Conservation (phyloP, 2,329 filamentous ascomycete species). For the Dendrostoma leiphaemia region DNA sequence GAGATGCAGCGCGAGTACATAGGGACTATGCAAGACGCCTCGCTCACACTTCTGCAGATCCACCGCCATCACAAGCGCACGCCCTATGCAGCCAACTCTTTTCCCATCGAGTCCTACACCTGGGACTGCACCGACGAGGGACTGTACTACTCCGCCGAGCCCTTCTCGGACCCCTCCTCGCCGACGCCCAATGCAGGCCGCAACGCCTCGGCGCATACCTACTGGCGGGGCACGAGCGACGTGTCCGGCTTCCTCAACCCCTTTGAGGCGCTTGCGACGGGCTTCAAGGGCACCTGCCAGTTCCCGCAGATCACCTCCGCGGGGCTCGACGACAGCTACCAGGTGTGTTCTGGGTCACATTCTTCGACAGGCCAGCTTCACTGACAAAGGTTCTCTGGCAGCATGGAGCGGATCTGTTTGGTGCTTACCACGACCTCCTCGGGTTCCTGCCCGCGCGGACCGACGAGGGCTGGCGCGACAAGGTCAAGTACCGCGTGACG, state of each 20-base stretch:
- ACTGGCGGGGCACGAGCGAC: constrained; percentile 63
- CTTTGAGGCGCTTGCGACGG: constrained; percentile 50
- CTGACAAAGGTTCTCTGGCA: too few relatives aligned
- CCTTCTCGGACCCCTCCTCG: constrained; percentile 33
- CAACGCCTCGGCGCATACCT: constrained; percentile 48
- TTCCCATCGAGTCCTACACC: constrained; percentile 68
- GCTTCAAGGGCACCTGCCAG: constrained; percentile 72
- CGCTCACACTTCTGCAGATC: constrained; percentile 43
- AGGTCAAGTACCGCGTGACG: constrained; percentile 68
- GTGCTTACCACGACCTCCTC: constrained; percentile 71
- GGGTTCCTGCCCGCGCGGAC: constrained; percentile 58
- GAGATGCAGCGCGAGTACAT: too few relatives aligned
- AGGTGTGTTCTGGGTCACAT: too few relatives aligned
- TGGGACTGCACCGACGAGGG: constrained; percentile 73
- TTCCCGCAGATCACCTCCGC: constrained; percentile 77
- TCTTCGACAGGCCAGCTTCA: too few relatives aligned
- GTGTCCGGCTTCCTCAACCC: constrained; percentile 52
- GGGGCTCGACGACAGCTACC: constrained; percentile 70
- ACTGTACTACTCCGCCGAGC: constrained; percentile 67
- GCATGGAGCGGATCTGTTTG: constrained; percentile 74
- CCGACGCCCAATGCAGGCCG: constrained; percentile 1
- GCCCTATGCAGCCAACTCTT: constrained; percentile 74
- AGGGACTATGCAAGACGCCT: not conserved
- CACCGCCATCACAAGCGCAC: constrained; percentile 85
- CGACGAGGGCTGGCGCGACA: constrained; percentile 37